phyloP scores from a whole-genome alignment of 2,329 filamentous ascomycete species.

The Curvularia sp. region DNA sequence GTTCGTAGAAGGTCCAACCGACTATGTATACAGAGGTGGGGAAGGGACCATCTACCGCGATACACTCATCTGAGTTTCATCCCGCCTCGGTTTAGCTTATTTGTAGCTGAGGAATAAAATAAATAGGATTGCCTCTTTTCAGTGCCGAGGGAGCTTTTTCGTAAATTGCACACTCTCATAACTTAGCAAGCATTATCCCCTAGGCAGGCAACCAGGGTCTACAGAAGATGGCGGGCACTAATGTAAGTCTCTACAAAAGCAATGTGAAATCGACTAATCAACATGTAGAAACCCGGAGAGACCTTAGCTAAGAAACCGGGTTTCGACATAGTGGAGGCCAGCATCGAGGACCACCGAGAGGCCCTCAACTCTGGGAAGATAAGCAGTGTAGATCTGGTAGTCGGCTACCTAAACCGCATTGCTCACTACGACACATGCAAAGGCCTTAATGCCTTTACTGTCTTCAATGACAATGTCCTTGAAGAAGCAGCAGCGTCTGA shows the following conservation, averaged over 20 bases:
- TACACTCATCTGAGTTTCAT: conserved; percentile 2
- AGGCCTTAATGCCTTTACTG: conserved; percentile 57
- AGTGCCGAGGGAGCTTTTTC: neutral
- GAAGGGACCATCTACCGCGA: conserved; percentile 12
- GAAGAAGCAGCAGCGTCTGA: conserved; percentile 59
- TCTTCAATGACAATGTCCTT: conserved; percentile 58
- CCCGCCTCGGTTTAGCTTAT: neutral
- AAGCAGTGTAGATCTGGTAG: conserved; percentile 57
- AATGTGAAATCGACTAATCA: neutral
- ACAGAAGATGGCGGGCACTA: conserved; percentile 5
- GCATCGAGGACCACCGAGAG: conserved; percentile 54
- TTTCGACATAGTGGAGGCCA: conserved; percentile 57
- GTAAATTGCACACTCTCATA: neutral
- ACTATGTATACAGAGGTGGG: conserved; percentile 25
- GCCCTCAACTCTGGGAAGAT: conserved; percentile 53
- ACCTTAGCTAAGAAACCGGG: neutral
- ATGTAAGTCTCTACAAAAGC: neutral
- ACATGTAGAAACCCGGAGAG: neutral
- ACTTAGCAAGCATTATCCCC: neutral
- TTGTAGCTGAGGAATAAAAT: neutral
- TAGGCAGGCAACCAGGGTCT: neutral
- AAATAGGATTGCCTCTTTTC: neutral
- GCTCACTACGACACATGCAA: conserved; percentile 56
- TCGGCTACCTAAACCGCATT: conserved; percentile 58
- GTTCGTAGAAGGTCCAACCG: conserved; percentile 27